Evolutionary conservation across 192 early-diverging fungal species (phyloP).

Genomic region (Jimgerdemannia lactiflua): DNA sequence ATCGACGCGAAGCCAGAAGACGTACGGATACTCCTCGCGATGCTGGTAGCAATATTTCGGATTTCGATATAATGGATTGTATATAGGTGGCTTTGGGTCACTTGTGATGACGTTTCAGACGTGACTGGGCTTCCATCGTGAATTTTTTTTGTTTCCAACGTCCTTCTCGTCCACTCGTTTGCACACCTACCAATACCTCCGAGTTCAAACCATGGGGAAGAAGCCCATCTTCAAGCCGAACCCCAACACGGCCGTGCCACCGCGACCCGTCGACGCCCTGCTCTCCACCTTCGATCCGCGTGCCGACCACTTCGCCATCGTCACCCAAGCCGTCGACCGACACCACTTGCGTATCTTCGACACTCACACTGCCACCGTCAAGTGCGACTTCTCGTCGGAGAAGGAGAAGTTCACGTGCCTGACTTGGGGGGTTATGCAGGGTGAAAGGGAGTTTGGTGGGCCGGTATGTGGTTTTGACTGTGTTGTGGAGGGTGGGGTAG

Average conservation of each 20-base stretch:
- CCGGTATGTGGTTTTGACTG: too few relatives aligned
- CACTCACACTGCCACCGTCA: constrained; percentile 43
- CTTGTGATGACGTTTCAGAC: too few relatives aligned
- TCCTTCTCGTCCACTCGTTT: not conserved
- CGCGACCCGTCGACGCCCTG: constrained; percentile 24
- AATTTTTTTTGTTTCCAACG: constrained; percentile 68
- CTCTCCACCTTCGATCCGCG: constrained; percentile 37
- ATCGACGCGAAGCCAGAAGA: constrained; percentile 23
- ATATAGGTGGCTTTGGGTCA: too few relatives aligned
- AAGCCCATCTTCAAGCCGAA: constrained; percentile 36
- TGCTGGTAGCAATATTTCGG: too few relatives aligned
- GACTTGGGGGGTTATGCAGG: constrained; percentile 32
- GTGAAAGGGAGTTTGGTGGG: not conserved
- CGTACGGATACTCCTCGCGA: constrained; percentile 62
- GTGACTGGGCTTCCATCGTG: not conserved
- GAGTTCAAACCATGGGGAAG: constrained; percentile 6
- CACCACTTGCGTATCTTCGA: constrained; percentile 55
- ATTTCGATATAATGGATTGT: constrained; percentile 39
- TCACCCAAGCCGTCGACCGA: constrained; percentile 53
- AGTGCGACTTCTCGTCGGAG: constrained; percentile 45
- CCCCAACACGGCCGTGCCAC: constrained; percentile 33
- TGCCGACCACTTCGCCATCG: constrained; percentile 44
- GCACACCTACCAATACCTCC: not conserved
- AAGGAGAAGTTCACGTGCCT: constrained; percentile 50
- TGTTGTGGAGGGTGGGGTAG: too few relatives aligned